Evolutionary conservation across 139 green algal species (phyloP).

Genomic region (Chara braunii): DNA sequence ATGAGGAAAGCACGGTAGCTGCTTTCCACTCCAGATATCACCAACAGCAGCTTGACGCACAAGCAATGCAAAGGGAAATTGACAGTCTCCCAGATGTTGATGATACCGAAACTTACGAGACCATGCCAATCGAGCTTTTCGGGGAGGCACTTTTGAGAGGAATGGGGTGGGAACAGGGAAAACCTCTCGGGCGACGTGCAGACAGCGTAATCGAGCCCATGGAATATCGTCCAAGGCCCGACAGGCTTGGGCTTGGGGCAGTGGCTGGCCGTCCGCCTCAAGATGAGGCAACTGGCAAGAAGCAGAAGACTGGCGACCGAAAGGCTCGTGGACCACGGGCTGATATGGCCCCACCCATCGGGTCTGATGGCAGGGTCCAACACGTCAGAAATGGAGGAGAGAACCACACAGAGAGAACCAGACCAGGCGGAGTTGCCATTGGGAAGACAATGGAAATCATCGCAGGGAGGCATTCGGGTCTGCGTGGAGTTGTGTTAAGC

Average conservation of each 20-base stretch:
- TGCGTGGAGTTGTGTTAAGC: conserved; percentile 26
- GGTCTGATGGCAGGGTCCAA: conserved; percentile 32
- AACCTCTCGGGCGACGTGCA: conserved; percentile 43
- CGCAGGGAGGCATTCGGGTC: conserved; percentile 35
- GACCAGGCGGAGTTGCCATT: conserved; percentile 17
- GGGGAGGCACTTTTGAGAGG: conserved; percentile 48
- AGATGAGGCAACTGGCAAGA: conserved; percentile 13
- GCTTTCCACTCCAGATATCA: too few relatives aligned
- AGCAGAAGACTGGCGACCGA: conserved; percentile 44
- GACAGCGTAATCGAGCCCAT: conserved; percentile 35
- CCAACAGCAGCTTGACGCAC: background rate
- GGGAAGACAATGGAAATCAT: conserved; percentile 48
- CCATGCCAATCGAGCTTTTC: conserved; percentile 53
- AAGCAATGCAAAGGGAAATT: background rate
- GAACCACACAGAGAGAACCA: conserved; percentile 46
- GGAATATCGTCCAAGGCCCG: conserved; percentile 43
- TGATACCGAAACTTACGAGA: conserved; percentile 39
- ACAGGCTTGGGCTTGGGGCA: conserved; percentile 47
- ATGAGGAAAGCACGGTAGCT: too few relatives aligned
- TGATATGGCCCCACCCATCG: conserved; percentile 33
- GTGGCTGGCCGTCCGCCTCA: background rate
- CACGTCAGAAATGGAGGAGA: conserved; percentile 45
- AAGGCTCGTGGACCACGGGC: conserved; percentile 28
- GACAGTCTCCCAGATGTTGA: conserved; percentile 19
- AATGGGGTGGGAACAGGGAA: conserved; percentile 48